Evolutionary conservation across 495 filamentous ascomycete genomes (phyloP), one percentile per base, ranked within the genome.

Genomic region (Penicillium mononematosum): DNA sequence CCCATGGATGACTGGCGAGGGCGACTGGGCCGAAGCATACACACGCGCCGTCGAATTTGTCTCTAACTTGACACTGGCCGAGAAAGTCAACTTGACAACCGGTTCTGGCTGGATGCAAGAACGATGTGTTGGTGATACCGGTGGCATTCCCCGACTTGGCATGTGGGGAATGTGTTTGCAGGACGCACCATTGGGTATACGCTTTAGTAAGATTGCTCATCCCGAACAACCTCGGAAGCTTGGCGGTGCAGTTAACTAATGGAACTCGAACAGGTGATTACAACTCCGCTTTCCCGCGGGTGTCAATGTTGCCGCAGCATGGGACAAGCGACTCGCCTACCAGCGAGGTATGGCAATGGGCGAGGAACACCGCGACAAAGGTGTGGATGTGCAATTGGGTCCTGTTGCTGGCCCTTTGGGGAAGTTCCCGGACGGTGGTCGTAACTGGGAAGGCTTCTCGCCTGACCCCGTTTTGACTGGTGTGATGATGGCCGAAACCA

Each of bases 61-160:
- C 38, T 87, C 85, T 7, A 83, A 90, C 72, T 75, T 96, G 69
- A 96, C 91, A 0, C 73, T 96, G 55, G 73, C 86, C 11, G 92
- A 96, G 77, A 96, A 96, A 78, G 88, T 96, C 68, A 97, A 97
- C 64, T 64, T 97, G 56, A 96, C 92, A 2, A 96, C 90, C 10
- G 92, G 92, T 69, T 79, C 87, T 58, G 91, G 91, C 78, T 96
- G 91, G 91, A 66, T 80, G 61, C 76, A 81, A 25, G 90, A 88
- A 55, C 80, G 81, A 64, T 96, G 91, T 66, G 92, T 96, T 14
- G 92, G 92, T 47, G 83, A 96, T 57, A 77, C 72, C 36, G 76
- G 76, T 49, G 68, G 71, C 50, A 68, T 79, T 45, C 75, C 76
- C 4, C 68, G 93, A 57, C 80, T 96, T n/a, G 88, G 87, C 41